phyloP scores from a whole-genome alignment of 2,329 filamentous ascomycete species.

The Microthyrium microscopicum region DNA sequence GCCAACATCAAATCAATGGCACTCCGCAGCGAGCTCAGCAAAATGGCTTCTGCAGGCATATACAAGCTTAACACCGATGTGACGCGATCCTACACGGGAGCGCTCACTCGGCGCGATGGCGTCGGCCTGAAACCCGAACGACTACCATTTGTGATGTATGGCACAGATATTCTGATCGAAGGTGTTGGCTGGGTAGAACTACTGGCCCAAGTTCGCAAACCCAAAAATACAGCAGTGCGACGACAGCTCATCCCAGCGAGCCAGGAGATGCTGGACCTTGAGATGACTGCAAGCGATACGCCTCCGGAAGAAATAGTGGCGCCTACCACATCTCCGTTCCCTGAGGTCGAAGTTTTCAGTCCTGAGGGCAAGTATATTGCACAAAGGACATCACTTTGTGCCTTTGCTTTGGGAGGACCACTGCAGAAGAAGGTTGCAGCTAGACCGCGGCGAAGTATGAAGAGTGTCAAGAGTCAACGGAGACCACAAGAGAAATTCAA shows the following conservation, averaged over 20 bases:
- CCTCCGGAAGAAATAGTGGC: not conserved
- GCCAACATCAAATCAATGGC: slow-evolving; percentile 46
- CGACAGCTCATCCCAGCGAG: not conserved
- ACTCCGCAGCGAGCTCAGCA: slow-evolving; percentile 17
- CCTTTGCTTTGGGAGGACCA: slow-evolving; percentile 43
- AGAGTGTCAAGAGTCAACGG: slow-evolving; percentile 38
- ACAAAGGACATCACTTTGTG: slow-evolving; percentile 50
- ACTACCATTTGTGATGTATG: slow-evolving; percentile 65
- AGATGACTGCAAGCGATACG: not conserved
- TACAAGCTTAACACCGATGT: slow-evolving; percentile 69
- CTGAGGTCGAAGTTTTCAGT: slow-evolving; percentile 67
- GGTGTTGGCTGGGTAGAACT: slow-evolving; percentile 90
- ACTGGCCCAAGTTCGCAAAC: slow-evolving; percentile 54
- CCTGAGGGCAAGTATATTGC: slow-evolving; percentile 72
- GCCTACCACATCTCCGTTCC: slow-evolving; percentile 29
- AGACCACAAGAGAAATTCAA: too few relatives aligned
- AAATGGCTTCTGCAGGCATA: slow-evolving; percentile 41
- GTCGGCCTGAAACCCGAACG: slow-evolving; percentile 46
- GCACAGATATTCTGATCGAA: slow-evolving; percentile 75
- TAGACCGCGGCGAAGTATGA: slow-evolving; percentile 56
- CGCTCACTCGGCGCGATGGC: slow-evolving; percentile 47
- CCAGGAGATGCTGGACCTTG: not conserved
- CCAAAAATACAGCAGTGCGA: slow-evolving; percentile 10
- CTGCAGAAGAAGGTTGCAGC: slow-evolving; percentile 26
- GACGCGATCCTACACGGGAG: slow-evolving; percentile 61